Evolutionary conservation across 345 rosid species (phyloP).

Genomic region (Geranium rotundifolium): DNA sequence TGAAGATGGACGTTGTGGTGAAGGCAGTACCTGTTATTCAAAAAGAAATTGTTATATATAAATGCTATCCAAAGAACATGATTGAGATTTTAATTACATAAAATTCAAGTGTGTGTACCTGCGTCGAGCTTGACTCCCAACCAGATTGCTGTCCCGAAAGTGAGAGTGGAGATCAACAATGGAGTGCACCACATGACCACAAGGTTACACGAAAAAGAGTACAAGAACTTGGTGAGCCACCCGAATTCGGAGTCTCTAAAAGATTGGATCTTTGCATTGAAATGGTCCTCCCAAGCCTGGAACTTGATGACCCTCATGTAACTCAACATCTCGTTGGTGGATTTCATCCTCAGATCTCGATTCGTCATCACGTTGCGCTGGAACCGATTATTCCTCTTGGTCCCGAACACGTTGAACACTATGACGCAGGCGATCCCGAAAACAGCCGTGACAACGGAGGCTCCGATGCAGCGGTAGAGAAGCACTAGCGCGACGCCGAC

Average conservation of each 20-base stretch:
- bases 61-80: too few relatives aligned
- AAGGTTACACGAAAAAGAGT: slow-evolving; percentile 54
- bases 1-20: slow-evolving; percentile 73
- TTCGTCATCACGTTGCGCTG: slow-evolving; percentile 57
- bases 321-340: slow-evolving; percentile 84
- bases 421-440: slow-evolving; percentile 42
- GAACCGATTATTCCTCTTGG: slow-evolving; percentile 50
- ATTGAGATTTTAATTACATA: too few relatives aligned
- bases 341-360: slow-evolving; percentile 88
- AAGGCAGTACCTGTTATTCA: slow-evolving; percentile 25
- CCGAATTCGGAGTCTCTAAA: slow-evolving; percentile 64
- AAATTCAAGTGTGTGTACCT: slow-evolving; percentile 20
- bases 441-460: slow-evolving; percentile 36
- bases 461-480: slow-evolving; percentile 52
- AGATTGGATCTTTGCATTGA: slow-evolving; percentile 57
- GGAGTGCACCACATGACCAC: slow-evolving; percentile 84
- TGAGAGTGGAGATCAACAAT: slow-evolving; percentile 53
- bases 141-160: slow-evolving; percentile 60
- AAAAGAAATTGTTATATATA: too few relatives aligned
- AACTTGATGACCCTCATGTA: slow-evolving; percentile 90
- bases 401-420: slow-evolving; percentile 40
- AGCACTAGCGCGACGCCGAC: slow-evolving; percentile 55
- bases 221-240: slow-evolving; percentile 78
- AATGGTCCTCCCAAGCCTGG: slow-evolving; percentile 95
- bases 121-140: slow-evolving; percentile 71